Percentiles rank a stretch among this genome's conserved stretches.
Evolutionary conservation across 2,329 filamentous ascomycete genomes (phyloP).

Genomic region (Colletotrichum cereale): DNA sequence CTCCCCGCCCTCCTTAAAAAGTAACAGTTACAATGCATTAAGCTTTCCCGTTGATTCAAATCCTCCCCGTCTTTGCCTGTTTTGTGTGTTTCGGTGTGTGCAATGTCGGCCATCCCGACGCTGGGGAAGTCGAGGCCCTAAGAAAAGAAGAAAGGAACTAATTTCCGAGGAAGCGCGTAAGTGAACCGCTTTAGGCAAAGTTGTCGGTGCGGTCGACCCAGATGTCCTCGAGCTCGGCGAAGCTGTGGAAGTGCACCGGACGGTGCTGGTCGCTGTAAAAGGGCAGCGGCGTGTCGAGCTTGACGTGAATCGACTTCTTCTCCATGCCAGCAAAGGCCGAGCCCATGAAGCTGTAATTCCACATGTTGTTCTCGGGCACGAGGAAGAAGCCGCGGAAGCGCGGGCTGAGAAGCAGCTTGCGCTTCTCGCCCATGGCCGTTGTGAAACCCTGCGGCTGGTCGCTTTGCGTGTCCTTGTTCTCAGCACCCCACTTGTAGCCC

Average conservation of each 20-base stretch:
- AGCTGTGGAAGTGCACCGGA: conserved; percentile 96
- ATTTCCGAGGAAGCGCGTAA: neutral
- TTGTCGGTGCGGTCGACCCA: conserved; percentile 95
- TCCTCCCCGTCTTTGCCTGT: neutral
- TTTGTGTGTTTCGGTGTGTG: neutral
- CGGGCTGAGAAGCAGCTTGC: conserved; percentile 91
- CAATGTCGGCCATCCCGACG: neutral
- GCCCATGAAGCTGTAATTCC: conserved; percentile 99
- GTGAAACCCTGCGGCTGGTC: conserved; percentile 96
- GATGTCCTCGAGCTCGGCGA: conserved; percentile 96
- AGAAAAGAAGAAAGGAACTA: neutral
- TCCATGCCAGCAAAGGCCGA: conserved; percentile 87
- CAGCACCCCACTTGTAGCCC: conserved; percentile 96
- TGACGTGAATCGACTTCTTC: conserved; percentile 91
- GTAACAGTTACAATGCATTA: conserved; percentile 10
- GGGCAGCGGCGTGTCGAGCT: conserved; percentile 88
- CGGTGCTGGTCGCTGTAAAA: conserved; percentile 96
- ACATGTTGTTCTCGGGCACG: conserved; percentile 87
- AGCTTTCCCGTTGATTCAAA: conserved; percentile 6
- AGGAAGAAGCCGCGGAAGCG: conserved; percentile 97
- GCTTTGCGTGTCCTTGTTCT: conserved; percentile 92
- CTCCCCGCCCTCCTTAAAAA: neutral
- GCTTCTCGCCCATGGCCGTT: conserved; percentile 93
- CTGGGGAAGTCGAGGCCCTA: neutral
- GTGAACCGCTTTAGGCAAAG: conserved; percentile 76